Evolutionary conservation across 495 filamentous ascomycete species (phyloP).

Genomic region (Hypoxylon lienhwacheense): DNA sequence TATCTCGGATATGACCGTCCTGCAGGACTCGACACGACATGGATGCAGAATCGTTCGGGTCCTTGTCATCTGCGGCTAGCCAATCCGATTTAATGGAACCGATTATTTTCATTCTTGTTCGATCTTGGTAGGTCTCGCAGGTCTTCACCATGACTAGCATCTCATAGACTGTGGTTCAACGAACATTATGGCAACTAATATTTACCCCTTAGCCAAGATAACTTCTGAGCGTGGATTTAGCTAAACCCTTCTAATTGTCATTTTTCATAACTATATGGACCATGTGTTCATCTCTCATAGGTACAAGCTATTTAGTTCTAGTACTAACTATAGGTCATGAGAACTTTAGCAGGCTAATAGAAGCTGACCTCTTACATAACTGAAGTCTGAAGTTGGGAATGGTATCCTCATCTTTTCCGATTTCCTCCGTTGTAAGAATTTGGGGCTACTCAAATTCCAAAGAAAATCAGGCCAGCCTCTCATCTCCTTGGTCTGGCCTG

Average conservation of each 20-base stretch:
- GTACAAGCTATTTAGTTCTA: conserved; percentile 7
- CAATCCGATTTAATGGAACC: conserved; percentile 8
- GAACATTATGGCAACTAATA: too few species aligned
- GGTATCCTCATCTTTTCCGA: conserved; percentile 14
- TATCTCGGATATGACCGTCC: conserved; percentile 29
- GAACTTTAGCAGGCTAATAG: conserved; percentile 20
- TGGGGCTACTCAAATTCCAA: neutral
- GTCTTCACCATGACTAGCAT: neutral
- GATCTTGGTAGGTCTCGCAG: too few species aligned
- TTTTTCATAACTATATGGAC: neutral
- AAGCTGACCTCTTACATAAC: conserved; percentile 8
- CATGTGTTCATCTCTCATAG: conserved; percentile 32
- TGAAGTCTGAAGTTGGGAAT: conserved; percentile 8
- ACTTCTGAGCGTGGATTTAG: too few species aligned
- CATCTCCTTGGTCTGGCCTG: conserved; percentile 2
- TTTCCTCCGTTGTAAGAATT: conserved; percentile 24
- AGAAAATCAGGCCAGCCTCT: conserved; percentile 10
- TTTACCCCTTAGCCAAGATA: too few species aligned
- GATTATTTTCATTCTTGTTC: neutral
- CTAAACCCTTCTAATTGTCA: too few species aligned
- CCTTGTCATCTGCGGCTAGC: conserved; percentile 5
- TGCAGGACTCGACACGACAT: conserved; percentile 7
- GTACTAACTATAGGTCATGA: conserved; percentile 25
- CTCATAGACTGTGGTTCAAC: neutral
- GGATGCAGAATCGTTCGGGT: conserved; percentile 8